A percentile compares a stretch with the other conserved stretches of the same genome.
These are phyloP conservation scores for Asterophora lycoperdoides DNA, from an alignment of 768 basidiomycete species.

Conservation along the genomic window DNA sequence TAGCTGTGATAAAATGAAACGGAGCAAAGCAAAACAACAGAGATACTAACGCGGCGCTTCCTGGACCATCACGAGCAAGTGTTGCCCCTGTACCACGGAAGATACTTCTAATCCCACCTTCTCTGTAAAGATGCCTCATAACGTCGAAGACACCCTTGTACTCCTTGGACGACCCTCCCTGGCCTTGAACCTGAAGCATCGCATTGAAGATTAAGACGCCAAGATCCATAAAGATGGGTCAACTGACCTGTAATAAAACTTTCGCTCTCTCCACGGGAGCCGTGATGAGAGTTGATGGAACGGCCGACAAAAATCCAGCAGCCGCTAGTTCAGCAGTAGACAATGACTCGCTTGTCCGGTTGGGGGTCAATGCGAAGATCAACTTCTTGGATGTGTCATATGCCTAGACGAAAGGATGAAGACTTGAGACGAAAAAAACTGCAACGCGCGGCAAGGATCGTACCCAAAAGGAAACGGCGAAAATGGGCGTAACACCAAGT, in stretches of 20 bases:
- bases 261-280: constrained; percentile 97
- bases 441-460: constrained; percentile 18
- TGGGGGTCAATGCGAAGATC: constrained; percentile 75
- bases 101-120: constrained; percentile 89
- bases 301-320: constrained; percentile 91
- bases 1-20: constrained; percentile 49
- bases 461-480: constrained; percentile 98
- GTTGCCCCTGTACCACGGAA: constrained; percentile 95
- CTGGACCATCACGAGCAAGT: constrained; percentile 90
- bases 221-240: not conserved
- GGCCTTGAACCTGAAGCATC: constrained; percentile 73
- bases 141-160: constrained; percentile 95
- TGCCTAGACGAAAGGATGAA: constrained; percentile 45
- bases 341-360: constrained; percentile 58
- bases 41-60: constrained; percentile 82
- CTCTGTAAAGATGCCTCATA: constrained; percentile 82
- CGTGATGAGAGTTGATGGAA: constrained; percentile 89
- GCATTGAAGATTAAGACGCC: constrained; percentile 9
- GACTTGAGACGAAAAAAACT: not conserved
- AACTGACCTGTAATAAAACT: constrained; percentile 80
- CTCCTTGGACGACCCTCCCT: constrained; percentile 58
- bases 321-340: constrained; percentile 78
- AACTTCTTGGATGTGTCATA: constrained; percentile 92
- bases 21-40: not conserved
- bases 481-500: constrained; percentile 95